Evolutionary conservation across 2,329 filamentous ascomycete genomes (phyloP).

Genomic region (Chalaropsis thielavioides): DNA sequence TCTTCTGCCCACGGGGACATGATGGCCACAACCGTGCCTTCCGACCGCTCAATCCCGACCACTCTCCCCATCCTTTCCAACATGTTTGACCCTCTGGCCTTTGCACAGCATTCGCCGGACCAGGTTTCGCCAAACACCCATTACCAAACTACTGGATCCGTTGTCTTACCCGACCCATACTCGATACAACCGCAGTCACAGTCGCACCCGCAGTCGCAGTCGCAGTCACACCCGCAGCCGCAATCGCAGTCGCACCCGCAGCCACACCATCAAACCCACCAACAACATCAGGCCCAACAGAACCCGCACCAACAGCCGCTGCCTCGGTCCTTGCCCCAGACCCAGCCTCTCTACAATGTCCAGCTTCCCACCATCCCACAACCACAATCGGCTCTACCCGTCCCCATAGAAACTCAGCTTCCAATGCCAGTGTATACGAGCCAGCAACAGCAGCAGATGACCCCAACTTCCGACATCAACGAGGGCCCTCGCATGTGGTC

Average conservation of each 20-base stretch:
- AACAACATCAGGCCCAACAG: conserved; percentile 5
- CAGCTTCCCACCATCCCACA: conserved; percentile 7
- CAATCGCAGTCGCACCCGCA: background rate
- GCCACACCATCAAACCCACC: background rate
- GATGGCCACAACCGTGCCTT: background rate
- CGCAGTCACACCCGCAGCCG: background rate
- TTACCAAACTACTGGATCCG: background rate
- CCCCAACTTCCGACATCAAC: background rate
- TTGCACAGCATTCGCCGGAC: background rate
- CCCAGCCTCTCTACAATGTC: conserved; percentile 4
- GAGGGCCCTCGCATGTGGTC: background rate
- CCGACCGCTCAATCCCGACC: conserved; percentile 1
- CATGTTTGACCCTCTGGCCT: background rate
- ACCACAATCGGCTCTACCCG: background rate
- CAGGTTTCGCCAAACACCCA: conserved; percentile 4
- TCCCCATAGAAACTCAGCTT: conserved; percentile 2
- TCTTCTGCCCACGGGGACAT: conserved; percentile 2
- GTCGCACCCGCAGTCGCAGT: background rate
- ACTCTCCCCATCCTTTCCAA: conserved; percentile 9
- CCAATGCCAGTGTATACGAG: background rate
- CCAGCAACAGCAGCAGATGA: background rate
- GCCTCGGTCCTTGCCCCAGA: background rate
- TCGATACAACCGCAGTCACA: background rate
- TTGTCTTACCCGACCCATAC: conserved; percentile 5
- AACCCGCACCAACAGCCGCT: background rate